Evolutionary conservation across 1,139 yeast genomes (phyloP), one percentile per base, ranked within the genome.

Genomic region (Schizosaccharomyces versatilis): DNA sequence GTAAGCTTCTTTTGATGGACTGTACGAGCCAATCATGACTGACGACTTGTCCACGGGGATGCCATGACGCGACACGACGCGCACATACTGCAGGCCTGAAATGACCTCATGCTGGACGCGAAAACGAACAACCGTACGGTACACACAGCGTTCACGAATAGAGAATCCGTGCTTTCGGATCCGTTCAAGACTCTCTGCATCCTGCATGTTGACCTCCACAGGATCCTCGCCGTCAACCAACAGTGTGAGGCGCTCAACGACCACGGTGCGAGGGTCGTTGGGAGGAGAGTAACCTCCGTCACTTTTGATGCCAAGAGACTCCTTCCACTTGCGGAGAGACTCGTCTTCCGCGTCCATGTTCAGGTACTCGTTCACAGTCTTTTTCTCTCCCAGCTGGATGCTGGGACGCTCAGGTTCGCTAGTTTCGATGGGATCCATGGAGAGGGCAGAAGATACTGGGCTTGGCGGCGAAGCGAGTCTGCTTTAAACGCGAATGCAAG

Each of bases 281-380:
- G 66, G 61, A 1, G 90, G 85, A 58, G 80, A 71, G 7, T 71
- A 65, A 6, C 77, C 73, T 3, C 73, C 66, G 58, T 71, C 73
- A 36, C 72, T 69, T 42, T 78, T 66, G 59, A 86, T 72, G 0
- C 97, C 97, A 47, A 88, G 72, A 1, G 94, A 82, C 57, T 81
- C 85, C 69, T 88, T 88, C 97, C 97, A 88, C 67, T 84, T 84
- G 60, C 83, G 84, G 61, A 88, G 73, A 48, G 94, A 81, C 68
- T 84, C 95, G 66, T 86, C 97, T 62, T 85, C 84, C 7, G 93
- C 93, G 66, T 86, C 97, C 61, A 86, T 58, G 36, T 61, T 41
- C 59, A 83, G 77, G 68, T 86, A 86, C 66, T 86, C 95, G 54
- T 78, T 88, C 56, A 86, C 75, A 41, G 94, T 83, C 66, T 85